Evolutionary conservation across 2,329 filamentous ascomycete genomes (phyloP), one percentile per base, ranked within the genome.

Genomic region (Microdochium bolleyi): DNA sequence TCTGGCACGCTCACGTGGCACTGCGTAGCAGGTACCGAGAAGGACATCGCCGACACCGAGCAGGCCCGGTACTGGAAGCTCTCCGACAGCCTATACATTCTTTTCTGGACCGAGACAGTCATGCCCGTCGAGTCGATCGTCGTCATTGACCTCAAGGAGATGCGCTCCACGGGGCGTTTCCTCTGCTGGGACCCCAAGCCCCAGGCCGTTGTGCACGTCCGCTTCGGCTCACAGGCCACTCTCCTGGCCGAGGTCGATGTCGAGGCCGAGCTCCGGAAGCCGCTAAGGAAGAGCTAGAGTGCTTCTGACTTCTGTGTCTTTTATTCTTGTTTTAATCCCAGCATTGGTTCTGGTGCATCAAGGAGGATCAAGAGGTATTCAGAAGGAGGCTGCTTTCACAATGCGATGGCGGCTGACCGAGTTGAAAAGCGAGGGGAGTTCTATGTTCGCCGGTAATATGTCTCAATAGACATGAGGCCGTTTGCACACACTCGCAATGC

Each of bases 111-210:
- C 7, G 50, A 51, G 50, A 51, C 37, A 3, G 24, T 51, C 50
- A 51, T 51, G 50, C 50, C 50, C 2, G 50, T 51, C 24, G 50
- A 51, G 50, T 51, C 50, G 7, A 46, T 51, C 24, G 50, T 51
- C 24, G 50, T 51, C n/a, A 32, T 51, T 19, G 50, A 51, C 16
- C 50, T 51, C 13, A n/a, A 51, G 16, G 24, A 51, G 37, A 24
- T 48, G 50, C 50, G 50, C 19, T 51, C 50, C 5, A 51, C 50
- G 16, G 50, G 50, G 7, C 34, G 50, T 2, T 51, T 51, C 24
- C 25, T 46, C 22, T 51, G 50, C 50, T 51, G 50, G 50, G 50
- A 51, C 37, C 37, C 50, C 7, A 48, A 46, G 37, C 50, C 50
- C n/a, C 3, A 44, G 38, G 14, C 34, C 10, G 24, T 46, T 7